Evolutionary conservation across 2,329 filamentous ascomycete genomes (phyloP), one percentile per base, ranked within the genome.

Genomic region (Chaetothyriales sp.): DNA sequence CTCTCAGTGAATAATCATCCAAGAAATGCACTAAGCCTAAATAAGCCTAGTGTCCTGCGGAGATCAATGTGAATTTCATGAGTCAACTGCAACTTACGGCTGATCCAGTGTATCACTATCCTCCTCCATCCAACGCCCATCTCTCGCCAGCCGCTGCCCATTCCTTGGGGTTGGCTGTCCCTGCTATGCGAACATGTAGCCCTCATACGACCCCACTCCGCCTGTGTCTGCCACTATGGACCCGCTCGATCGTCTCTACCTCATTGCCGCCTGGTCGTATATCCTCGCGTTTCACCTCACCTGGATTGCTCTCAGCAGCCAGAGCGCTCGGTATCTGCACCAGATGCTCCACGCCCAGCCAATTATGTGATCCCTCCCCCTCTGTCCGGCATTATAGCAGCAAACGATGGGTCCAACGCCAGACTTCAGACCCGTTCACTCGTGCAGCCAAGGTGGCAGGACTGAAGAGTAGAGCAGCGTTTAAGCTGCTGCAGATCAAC

Each of bases 401-500:
- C 44, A 49, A 45, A 48, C 73, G 80, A 66, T 98, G 92, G 92
- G 86, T 87, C 65, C 75, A 76, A 49, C 82, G 92, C 18, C 89
- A 95, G 63, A 72, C 72, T 42, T 75, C 68, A 43, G 92, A 98
- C 68, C 68, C 68, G 18, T 94, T 80, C 64, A 78, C 83, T 0
- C 78, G 78, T 51, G 79, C 84, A 60, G 89, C 92, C 45, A 84
- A 80, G 62, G 80, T 93, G 1, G 76, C 84, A 58, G 83, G 83
- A 0, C 70, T 95, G 52, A 95, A 90, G 68, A 93, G 87, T 61
- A 80, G 92, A 55, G 92, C 92, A 22, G 92, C 89, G 0, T 95
- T 92, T 67, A 98, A 98, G 67, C 72, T 98, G 8, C 68, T 95
- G 18, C 85, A 95, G 73, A 85, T 98, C 68, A 84, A 96, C 68